These are phyloP conservation scores for Penicillium occitanis DNA, from an alignment of 2,329 filamentous ascomycete species.

Conservation along the genomic window DNA sequence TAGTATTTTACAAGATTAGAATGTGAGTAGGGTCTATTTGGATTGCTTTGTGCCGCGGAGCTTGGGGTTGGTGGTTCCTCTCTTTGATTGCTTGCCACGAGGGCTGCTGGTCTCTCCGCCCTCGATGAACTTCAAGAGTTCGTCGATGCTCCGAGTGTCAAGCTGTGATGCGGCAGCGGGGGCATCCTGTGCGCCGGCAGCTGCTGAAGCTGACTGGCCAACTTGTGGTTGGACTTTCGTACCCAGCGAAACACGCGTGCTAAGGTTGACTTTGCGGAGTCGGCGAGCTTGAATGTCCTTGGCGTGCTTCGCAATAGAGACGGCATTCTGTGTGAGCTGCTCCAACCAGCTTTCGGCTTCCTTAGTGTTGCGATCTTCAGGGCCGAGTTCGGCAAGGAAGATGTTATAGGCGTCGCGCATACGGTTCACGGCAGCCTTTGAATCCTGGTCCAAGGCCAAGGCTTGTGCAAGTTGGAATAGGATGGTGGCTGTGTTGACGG, in stretches of 20 bases:
- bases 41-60: slow-evolving; percentile 46
- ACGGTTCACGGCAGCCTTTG: slow-evolving; percentile 82
- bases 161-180: slow-evolving; percentile 48
- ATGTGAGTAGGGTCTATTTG: slow-evolving; percentile 11
- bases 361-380: slow-evolving; percentile 95
- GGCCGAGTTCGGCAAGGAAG: slow-evolving; percentile 81
- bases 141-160: slow-evolving; percentile 84
- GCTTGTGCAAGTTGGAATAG: slow-evolving; percentile 97
- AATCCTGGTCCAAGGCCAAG: slow-evolving; percentile 90
- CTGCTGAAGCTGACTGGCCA: slow-evolving; percentile 57
- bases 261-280: slow-evolving; percentile 69
- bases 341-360: slow-evolving; percentile 96
- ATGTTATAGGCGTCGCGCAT: slow-evolving; percentile 98
- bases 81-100: slow-evolving; percentile 48
- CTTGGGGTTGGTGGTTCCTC: slow-evolving; percentile 45
- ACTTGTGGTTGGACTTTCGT: slow-evolving; percentile 64
- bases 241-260: slow-evolving; percentile 58
- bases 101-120: slow-evolving; percentile 54
- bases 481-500: slow-evolving; percentile 89
- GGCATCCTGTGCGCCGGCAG: slow-evolving; percentile 42
- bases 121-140: slow-evolving; percentile 92
- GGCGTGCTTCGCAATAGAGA: slow-evolving; percentile 88
- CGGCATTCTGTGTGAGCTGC: slow-evolving; percentile 92
- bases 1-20: slow-evolving; percentile 13
- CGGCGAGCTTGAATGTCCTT: slow-evolving; percentile 79